Conservation (phyloP, 345 rosid species). For the Euphorbia lathyris region DNA sequence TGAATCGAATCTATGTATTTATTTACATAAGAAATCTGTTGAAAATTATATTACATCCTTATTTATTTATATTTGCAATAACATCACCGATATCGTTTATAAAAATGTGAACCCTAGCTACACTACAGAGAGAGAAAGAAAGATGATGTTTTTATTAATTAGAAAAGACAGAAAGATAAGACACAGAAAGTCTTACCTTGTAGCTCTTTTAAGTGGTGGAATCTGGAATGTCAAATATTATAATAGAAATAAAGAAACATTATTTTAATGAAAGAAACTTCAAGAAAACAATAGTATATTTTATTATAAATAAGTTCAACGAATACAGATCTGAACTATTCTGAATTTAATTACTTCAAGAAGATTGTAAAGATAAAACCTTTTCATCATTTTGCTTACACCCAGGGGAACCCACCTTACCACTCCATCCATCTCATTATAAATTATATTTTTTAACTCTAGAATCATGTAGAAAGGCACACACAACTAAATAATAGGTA, state of each 20-base stretch:
- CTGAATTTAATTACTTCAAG: conserved; percentile 6
- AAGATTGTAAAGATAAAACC: conserved; percentile 2
- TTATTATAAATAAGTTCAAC: background rate
- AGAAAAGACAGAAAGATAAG: background rate
- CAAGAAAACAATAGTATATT: background rate
- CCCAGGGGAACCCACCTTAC: background rate
- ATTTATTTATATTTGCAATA: no score
- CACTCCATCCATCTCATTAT: background rate
- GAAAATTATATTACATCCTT: no score
- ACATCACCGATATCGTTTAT: no score
- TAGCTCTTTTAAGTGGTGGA: background rate
- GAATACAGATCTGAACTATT: conserved; percentile 6
- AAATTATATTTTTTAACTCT: background rate
- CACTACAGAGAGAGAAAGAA: background rate
- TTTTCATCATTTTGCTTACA: conserved; percentile 10
- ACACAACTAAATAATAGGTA: background rate
- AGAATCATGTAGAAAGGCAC: conserved; percentile 5
- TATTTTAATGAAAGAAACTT: conserved; percentile 1
- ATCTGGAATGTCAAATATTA: conserved; percentile 2
- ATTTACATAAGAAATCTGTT: no score
- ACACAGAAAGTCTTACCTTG: background rate
- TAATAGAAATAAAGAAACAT: background rate
- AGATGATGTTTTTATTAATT: background rate
- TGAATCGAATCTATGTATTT: no score
- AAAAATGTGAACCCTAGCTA: background rate